phyloP scores from a whole-genome alignment of 768 basidiomycete genomes.

The Tubosaeta sp. region DNA sequence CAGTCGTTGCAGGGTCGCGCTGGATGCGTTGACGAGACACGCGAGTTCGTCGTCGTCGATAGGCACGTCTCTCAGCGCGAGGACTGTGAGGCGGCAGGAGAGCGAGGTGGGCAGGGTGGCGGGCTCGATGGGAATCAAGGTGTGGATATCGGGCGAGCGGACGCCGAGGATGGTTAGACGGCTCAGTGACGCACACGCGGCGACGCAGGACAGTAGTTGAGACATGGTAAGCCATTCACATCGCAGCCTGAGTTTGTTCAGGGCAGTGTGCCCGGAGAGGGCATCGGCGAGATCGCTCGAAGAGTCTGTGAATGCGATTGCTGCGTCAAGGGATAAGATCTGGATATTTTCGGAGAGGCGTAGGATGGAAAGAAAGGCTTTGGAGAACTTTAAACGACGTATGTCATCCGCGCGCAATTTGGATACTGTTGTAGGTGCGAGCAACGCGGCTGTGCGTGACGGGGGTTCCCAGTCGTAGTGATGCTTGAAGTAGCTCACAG shows the following conservation, averaged over 20 bases:
- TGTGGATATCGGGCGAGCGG: not conserved
- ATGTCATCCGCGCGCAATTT: too few species aligned
- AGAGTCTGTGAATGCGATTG: not conserved
- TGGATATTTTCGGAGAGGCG: not conserved
- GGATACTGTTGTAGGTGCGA: too few species aligned
- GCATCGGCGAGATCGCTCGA: not conserved
- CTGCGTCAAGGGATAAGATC: not conserved
- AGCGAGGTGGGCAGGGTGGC: not conserved
- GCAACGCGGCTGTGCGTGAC: too few species aligned
- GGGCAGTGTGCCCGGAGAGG: not conserved
- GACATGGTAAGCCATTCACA: not conserved
- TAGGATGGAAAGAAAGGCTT: conserved; percentile 3
- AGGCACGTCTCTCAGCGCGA: not conserved
- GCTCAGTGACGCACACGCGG: conserved; percentile 9
- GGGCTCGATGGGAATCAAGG: too few species aligned
- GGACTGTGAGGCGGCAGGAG: conserved; percentile 1
- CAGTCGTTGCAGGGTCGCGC: conserved; percentile 6
- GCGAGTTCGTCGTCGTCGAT: conserved; percentile 12
- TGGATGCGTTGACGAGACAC: conserved; percentile 3
- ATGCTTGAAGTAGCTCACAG: conserved; percentile 1
- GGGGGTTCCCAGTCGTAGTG: conserved; percentile 4
- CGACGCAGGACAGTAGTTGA: conserved; percentile 1
- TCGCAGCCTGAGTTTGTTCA: not conserved
- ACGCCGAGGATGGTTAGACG: not conserved
- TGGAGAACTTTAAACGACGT: not conserved